A percentile compares a stretch with the other conserved stretches of the same genome.
Evolutionary conservation across 2,329 filamentous ascomycete species (phyloP).

Genomic region (Tolypocladium capitatum): DNA sequence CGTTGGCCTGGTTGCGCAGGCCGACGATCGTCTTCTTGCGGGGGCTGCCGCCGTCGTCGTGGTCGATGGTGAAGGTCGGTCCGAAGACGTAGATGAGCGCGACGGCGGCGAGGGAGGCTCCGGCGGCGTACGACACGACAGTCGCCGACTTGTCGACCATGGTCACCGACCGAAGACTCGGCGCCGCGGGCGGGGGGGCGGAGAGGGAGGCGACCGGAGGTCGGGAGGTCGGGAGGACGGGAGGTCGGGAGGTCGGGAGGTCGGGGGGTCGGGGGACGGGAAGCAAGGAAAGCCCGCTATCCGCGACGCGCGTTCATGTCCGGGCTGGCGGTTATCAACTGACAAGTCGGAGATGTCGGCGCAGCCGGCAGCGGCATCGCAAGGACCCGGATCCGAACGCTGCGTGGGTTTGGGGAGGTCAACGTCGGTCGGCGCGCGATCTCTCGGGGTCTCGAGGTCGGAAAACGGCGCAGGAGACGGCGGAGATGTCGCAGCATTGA

Average conservation of each 20-base stretch:
- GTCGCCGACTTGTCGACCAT: slow-evolving; percentile 25
- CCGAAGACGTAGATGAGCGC: slow-evolving; percentile 95
- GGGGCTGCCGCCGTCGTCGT: slow-evolving; percentile 47
- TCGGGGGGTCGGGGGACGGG: neutral
- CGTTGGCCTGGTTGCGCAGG: slow-evolving; percentile 81
- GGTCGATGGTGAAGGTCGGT: slow-evolving; percentile 92
- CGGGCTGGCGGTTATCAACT: neutral
- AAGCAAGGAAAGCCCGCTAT: neutral
- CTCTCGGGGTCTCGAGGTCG: neutral
- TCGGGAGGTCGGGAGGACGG: neutral
- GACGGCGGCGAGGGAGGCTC: slow-evolving; percentile 86
- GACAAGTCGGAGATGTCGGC: neutral
- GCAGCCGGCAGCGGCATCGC: neutral
- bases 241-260: neutral
- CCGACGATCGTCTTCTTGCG: slow-evolving; percentile 84
- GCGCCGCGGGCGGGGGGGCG: neutral
- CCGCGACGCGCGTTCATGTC: neutral
- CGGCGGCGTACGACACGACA: slow-evolving; percentile 77
- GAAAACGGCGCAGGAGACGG: neutral
- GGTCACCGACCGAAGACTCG: slow-evolving; percentile 3
- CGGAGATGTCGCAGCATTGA: neutral
- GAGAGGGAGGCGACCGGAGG: neutral
- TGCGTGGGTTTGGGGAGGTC: neutral
- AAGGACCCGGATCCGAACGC: neutral
- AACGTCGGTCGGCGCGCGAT: neutral